Base-by-base conservation (phyloP, 2,329 filamentous ascomycete species). In the Phaeomoniella chlamydospora region DNA sequence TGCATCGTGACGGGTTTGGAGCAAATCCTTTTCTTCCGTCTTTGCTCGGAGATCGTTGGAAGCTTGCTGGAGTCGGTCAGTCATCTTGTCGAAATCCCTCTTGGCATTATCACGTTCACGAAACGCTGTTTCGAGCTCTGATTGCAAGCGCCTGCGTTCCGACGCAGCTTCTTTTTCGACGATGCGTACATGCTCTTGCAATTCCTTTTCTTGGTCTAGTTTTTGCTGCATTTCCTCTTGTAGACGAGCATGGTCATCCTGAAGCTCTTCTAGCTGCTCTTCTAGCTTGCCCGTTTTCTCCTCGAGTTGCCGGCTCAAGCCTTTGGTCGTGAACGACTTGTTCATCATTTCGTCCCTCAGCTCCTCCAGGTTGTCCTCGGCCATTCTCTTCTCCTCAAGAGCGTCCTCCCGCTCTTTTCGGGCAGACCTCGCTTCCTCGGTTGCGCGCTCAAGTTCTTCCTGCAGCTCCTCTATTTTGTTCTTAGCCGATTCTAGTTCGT, bases 281-380 rank as follows among this genome's bases (percentile, higher is more conserved):
- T 86, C 78, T 6, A 87, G 59, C 18, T 74, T 73, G 35, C 64
- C 59, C 5, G 74, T 61, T 53, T 76, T 83, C 45, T 83, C 79
- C 48, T 87, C 80, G 13, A 84, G 68, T 55, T 87, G 80, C 18
- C 80, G 72, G 36, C 74, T 81, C 5, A 84, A 64, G 2, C 78
- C 80, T 50, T 81, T 85, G 10, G 79, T 81, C 36, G 74, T 74
- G 26, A 85, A 69, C 0, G 81, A 87, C 47, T 85, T 86, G 56
- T 87, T 78, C 15, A 79, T 70, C 68, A 86, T 74, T 47, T 86
- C 81, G 37, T 83, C 78, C 42, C 82, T 79, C 15, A 86, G 64
- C 38, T 71, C 65, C 34, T 70, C 66, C 2, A 78, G 59, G 38
- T 75, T 65, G 41, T 71, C 63, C 40, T 70, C 65, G 5, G 63